Conservation (phyloP, 441 rosid species). For the Jatropha multifida region DNA sequence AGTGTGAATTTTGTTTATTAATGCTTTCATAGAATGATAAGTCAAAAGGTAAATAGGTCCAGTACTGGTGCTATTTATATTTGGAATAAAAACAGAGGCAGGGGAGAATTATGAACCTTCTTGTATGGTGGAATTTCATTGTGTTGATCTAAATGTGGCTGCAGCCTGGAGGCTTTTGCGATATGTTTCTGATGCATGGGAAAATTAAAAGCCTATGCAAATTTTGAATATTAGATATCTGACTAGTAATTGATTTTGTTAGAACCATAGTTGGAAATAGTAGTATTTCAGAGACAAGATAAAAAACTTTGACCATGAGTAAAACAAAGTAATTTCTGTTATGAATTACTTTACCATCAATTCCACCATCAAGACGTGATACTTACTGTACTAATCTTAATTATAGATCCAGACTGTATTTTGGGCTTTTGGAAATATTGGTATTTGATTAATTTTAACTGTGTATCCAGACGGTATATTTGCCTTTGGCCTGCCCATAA, state of each 20-base stretch:
- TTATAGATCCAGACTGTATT: neutral
- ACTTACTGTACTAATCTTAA: neutral
- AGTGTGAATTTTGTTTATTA: conserved; percentile 1
- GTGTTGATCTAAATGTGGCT: neutral
- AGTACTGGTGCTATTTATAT: neutral
- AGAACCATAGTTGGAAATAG: neutral
- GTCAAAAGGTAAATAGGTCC: neutral
- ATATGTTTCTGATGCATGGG: neutral
- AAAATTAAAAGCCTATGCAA: neutral
- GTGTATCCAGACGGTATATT: neutral
- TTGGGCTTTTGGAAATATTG: neutral
- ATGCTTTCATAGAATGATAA: conserved; percentile 1
- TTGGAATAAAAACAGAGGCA: neutral
- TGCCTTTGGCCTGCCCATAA: conserved; percentile 29
- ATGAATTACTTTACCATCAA: neutral
- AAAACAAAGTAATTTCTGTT: neutral
- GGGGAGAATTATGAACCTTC: neutral
- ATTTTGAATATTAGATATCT: neutral
- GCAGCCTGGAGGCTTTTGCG: neutral
- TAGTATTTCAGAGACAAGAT: neutral
- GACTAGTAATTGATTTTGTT: neutral
- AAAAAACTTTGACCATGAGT: neutral
- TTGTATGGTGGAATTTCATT: conserved; percentile 1
- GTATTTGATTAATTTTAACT: neutral
- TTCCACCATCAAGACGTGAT: neutral